These are phyloP conservation scores for Dioszegia hungarica DNA, from an alignment of 768 basidiomycete species.

Conservation along the genomic window DNA sequence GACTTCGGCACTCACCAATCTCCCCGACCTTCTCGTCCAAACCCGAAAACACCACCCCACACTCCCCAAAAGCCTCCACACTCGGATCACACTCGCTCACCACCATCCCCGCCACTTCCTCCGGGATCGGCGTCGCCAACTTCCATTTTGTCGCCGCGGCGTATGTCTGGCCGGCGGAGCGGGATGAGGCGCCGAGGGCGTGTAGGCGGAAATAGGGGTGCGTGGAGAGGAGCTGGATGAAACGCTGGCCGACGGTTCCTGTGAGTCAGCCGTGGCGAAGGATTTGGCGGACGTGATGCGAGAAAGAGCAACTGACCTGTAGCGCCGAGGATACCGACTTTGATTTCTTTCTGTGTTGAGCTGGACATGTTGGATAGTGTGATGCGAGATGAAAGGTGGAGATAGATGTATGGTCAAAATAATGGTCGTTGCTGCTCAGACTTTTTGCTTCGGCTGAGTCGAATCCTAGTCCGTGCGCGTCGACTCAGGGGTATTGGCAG, in stretches of 20 bases:
- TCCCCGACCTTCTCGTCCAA: constrained; percentile 90
- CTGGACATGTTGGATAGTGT: constrained; percentile 18
- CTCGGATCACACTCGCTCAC: constrained; percentile 73
- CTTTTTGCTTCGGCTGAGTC: neutral
- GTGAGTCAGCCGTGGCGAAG: neutral
- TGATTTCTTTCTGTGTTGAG: constrained; percentile 45
- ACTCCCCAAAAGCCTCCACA: constrained; percentile 62
- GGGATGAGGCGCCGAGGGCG: constrained; percentile 78
- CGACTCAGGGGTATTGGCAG: no score
- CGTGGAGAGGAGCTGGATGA: constrained; percentile 74
- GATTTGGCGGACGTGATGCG: neutral
- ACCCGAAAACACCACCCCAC: constrained; percentile 88
- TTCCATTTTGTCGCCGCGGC: constrained; percentile 75
- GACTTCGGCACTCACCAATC: constrained; percentile 62
- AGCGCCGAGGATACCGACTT: constrained; percentile 51
- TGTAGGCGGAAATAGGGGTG: constrained; percentile 90
- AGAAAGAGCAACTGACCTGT: constrained; percentile 39
- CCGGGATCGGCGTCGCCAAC: constrained; percentile 70
- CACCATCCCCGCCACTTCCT: constrained; percentile 58
- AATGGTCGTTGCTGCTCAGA: neutral
- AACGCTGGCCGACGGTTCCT: constrained; percentile 90
- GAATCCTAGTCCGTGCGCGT: neutral
- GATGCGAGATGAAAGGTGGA: no score
- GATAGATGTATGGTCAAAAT: no score
- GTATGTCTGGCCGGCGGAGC: constrained; percentile 83